Evolutionary conservation across 805 yeast genomes (phyloP), one percentile per base, ranked within the genome.

Genomic region (Candida nemodendra): DNA sequence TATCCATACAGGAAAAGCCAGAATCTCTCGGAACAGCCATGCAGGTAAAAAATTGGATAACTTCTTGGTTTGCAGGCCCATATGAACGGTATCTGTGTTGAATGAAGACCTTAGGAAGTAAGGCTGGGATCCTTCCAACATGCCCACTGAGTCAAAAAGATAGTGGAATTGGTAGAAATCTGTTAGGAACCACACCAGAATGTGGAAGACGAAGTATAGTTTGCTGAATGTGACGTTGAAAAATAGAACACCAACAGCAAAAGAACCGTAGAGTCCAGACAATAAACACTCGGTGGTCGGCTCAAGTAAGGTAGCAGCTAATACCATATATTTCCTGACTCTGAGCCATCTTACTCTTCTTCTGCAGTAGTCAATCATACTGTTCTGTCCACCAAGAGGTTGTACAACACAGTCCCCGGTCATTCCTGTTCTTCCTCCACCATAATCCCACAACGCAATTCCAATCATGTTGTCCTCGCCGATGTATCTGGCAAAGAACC

Each of bases 381-480:
- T 45, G 46, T 53, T 67, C 19, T 62, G 66, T 19, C 70, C 70
- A 19, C 61, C 62, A 16, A 78, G 60, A 0, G 96, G 96, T 56
- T 88, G 96, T 4, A 85, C 62, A 1, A 80, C 95, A 32, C 78
- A 73, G 56, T 88, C 95, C 1, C 84, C 78, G 1, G 91, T 81
- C 70, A 87, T 68, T 0, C 83, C 89, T 0, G 95, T 85, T 47
- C 89, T 66, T 2, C 85, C 83, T 17, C 52, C 38, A 17, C 84
- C 80, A 23, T 71, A 68, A 34, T 78, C 78, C 95, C 95, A 88
- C 13, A 88, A 56, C 1, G 88, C 85, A 33, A 85, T 87, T 4
- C 86, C 95, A 45, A 88, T 88, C 95, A 87, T 84, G 59, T 88
- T 88, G 59, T 88, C 96, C 57, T 88, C 96, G 5, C 95, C 95